Evolutionary conservation across 106 monocot species (phyloP).

Genomic region (Iris macrosiphon): DNA sequence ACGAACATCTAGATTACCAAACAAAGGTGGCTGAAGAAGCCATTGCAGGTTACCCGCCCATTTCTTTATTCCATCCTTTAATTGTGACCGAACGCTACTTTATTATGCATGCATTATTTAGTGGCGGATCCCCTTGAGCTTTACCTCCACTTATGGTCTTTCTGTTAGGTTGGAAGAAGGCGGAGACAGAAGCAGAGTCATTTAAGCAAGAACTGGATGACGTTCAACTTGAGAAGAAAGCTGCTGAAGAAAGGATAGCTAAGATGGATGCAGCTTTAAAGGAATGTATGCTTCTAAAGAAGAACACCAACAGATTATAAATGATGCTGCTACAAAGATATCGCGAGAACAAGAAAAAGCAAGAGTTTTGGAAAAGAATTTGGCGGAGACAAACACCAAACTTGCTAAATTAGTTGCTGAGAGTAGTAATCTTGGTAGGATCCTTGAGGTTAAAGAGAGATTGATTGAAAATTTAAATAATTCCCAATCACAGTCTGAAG

Average conservation of each 20-base stretch:
- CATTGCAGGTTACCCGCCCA: slow-evolving; percentile 40
- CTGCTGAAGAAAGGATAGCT: slow-evolving; percentile 32
- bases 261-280: slow-evolving; percentile 28
- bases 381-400: slow-evolving; percentile 32
- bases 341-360: slow-evolving; percentile 32
- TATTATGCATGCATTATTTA: too few relatives aligned
- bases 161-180: slow-evolving; percentile 51
- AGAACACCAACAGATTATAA: slow-evolving; percentile 27
- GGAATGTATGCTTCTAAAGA: slow-evolving; percentile 25
- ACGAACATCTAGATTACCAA: slow-evolving; percentile 39
- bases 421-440: slow-evolving; percentile 30
- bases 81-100: not conserved
- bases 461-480: slow-evolving; percentile 35
- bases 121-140: not conserved
- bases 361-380: slow-evolving; percentile 29
- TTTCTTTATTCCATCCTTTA: not conserved
- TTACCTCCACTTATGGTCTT: not conserved
- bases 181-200: slow-evolving; percentile 50
- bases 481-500: slow-evolving; percentile 30
- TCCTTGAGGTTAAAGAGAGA: slow-evolving; percentile 36
- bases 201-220: slow-evolving; percentile 45
- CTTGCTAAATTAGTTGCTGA: slow-evolving; percentile 34
- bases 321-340: slow-evolving; percentile 24
- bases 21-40: slow-evolving; percentile 54
- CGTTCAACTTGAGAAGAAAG: slow-evolving; percentile 31